Evolutionary conservation across 1,139 yeast genomes (phyloP).

Genomic region (Trichomonascaceae sp.): DNA sequence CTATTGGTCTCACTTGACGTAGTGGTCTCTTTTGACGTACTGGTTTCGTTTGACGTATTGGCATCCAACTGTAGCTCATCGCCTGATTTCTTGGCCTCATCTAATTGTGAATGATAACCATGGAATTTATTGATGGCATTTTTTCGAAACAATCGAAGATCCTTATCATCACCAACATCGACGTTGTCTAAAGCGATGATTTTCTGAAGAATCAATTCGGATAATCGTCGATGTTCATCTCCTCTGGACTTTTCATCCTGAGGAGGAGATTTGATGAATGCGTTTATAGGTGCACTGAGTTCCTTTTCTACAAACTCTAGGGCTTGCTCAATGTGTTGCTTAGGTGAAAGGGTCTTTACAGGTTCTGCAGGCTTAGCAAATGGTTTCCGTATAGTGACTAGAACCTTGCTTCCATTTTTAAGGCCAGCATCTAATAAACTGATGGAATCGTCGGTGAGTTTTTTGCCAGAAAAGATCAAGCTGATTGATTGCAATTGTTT

Average conservation of each 20-base stretch:
- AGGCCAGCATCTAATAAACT: conserved; percentile 29
- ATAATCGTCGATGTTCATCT: conserved; percentile 33
- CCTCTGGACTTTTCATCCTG: conserved; percentile 22
- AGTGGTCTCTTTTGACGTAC: background rate
- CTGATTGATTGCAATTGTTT: conserved; percentile 41
- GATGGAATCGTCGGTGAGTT: conserved; percentile 28
- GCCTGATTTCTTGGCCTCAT: conserved; percentile 13
- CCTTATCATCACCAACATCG: conserved; percentile 33
- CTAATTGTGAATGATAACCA: conserved; percentile 30
- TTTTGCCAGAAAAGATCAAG: conserved; percentile 30
- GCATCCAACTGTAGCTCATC: conserved; percentile 1
- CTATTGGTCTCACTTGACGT: background rate
- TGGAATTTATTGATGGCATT: conserved; percentile 36
- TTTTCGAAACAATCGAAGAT: conserved; percentile 33
- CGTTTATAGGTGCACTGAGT: conserved; percentile 29
- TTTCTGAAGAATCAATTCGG: conserved; percentile 36
- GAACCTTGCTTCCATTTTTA: conserved; percentile 27
- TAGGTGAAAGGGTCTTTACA: conserved; percentile 23
- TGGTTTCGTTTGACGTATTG: background rate
- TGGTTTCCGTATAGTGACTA: conserved; percentile 22
- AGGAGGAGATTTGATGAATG: conserved; percentile 28
- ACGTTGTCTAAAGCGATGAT: conserved; percentile 36
- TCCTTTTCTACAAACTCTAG: conserved; percentile 25
- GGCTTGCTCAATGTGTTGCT: conserved; percentile 29
- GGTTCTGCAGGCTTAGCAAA: conserved; percentile 16